Conservation (phyloP, 768 basidiomycete species). For the Pisolithus orientalis region DNA sequence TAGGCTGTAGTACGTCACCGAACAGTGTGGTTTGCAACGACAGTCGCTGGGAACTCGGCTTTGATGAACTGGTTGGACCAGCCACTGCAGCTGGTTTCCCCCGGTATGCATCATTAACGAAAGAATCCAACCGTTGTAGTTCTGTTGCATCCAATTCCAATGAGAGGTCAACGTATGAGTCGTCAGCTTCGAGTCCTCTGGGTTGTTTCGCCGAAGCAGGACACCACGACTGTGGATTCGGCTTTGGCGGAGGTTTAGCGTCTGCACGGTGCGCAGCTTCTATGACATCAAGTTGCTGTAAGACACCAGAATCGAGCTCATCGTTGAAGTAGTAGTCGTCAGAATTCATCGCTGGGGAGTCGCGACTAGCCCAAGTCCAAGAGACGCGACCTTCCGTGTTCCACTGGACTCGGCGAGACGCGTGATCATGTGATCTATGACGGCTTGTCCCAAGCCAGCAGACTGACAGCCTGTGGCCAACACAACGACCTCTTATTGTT, state of each 20-base stretch:
- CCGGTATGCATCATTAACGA: constrained; percentile 44
- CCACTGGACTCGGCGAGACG: background rate
- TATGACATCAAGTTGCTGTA: constrained; percentile 62
- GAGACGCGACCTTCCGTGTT: background rate
- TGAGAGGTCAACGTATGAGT: constrained; percentile 45
- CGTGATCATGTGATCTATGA: constrained; percentile 11
- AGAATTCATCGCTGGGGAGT: constrained; percentile 52
- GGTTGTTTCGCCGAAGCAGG: constrained; percentile 5
- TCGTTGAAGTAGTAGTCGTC: constrained; percentile 72
- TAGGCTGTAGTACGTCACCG: constrained; percentile 45
- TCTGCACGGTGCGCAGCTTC: constrained; percentile 48
- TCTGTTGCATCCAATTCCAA: constrained; percentile 54
- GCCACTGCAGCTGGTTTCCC: constrained; percentile 35
- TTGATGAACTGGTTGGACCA: constrained; percentile 24
- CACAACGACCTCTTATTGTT: background rate
- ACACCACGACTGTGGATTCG: constrained; percentile 9
- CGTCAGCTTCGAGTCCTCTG: constrained; percentile 29
- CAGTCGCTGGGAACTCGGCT: constrained; percentile 26
- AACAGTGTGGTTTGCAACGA: constrained; percentile 60
- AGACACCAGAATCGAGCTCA: constrained; percentile 52
- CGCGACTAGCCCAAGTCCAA: background rate
- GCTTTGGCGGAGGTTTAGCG: constrained; percentile 9
- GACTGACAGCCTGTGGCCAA: background rate
- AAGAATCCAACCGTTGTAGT: constrained; percentile 46
- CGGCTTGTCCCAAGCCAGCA: background rate